These are phyloP conservation scores for Chenopodium suecicum DNA, from an alignment of 148 eudicot species.

Conservation along the genomic window DNA sequence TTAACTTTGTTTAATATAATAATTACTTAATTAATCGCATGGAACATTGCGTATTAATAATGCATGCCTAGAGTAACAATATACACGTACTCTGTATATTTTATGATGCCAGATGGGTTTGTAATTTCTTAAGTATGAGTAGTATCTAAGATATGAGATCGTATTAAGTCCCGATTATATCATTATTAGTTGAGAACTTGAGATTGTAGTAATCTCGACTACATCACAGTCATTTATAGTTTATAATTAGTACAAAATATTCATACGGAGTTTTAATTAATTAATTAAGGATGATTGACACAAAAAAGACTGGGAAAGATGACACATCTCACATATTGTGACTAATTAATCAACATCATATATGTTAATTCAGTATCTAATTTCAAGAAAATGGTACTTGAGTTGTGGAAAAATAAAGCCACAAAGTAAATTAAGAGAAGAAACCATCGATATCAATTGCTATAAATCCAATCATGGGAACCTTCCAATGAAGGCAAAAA, in stretches of 20 bases:
- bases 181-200: too few relatives aligned
- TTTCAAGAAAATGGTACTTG: background rate
- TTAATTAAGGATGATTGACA: slow-evolving; percentile 15
- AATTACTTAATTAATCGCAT: slow-evolving; percentile 20
- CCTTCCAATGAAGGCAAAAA: slow-evolving; percentile 27
- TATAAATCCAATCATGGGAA: slow-evolving; percentile 20
- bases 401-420: slow-evolving; percentile 5
- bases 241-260: too few relatives aligned
- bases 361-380: background rate
- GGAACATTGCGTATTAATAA: background rate
- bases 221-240: too few relatives aligned
- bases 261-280: background rate
- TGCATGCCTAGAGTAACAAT: background rate
- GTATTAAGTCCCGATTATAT: too few relatives aligned
- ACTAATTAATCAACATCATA: background rate
- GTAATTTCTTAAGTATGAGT: too few relatives aligned
- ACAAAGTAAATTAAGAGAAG: slow-evolving; percentile 21
- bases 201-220: too few relatives aligned
- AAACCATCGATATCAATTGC: slow-evolving; percentile 22
- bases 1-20: background rate
- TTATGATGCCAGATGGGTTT: too few relatives aligned
- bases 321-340: slow-evolving; percentile 13
- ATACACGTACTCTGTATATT: background rate
- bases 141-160: too few relatives aligned
- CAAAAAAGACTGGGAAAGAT: background rate